These are phyloP conservation scores for Jacaranda mimosifolia DNA, from an alignment of 257 asterid species.

Conservation along the genomic window DNA sequence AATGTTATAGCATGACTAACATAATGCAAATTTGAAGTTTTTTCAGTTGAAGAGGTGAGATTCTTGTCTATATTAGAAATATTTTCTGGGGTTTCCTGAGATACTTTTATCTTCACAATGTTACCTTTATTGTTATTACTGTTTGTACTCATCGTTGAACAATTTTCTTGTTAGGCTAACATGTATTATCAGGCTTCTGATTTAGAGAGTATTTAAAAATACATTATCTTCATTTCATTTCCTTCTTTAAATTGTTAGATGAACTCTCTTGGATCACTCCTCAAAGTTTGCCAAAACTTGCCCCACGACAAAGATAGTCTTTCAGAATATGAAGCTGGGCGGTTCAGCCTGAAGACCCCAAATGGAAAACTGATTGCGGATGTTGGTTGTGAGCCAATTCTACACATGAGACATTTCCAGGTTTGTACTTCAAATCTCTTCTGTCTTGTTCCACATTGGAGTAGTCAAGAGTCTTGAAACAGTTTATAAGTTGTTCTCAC, in stretches of 20 bases:
- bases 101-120: background rate
- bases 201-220: background rate
- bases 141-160: no score
- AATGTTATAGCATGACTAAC: no score
- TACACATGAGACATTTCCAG: slow-evolving; percentile 98
- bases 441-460: background rate
- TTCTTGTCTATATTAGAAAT: background rate
- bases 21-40: no score
- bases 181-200: no score
- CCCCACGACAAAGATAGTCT: slow-evolving; percentile 64
- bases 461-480: no score
- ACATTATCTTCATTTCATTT: background rate
- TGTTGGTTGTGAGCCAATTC: slow-evolving; percentile 96
- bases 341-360: slow-evolving; percentile 83
- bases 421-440: slow-evolving; percentile 43
- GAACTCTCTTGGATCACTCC: slow-evolving; percentile 90
- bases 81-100: background rate
- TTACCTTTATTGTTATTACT: background rate
- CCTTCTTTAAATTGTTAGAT: slow-evolving; percentile 53
- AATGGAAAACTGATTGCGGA: slow-evolving; percentile 88
- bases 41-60: no score
- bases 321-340: slow-evolving; percentile 78
- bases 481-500: no score
- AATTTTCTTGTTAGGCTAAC: no score
- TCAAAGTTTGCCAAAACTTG: slow-evolving; percentile 73